These are phyloP conservation scores for Scorias spongiosa DNA, from an alignment of 2,329 filamentous ascomycete genomes.

Conservation along the genomic window DNA sequence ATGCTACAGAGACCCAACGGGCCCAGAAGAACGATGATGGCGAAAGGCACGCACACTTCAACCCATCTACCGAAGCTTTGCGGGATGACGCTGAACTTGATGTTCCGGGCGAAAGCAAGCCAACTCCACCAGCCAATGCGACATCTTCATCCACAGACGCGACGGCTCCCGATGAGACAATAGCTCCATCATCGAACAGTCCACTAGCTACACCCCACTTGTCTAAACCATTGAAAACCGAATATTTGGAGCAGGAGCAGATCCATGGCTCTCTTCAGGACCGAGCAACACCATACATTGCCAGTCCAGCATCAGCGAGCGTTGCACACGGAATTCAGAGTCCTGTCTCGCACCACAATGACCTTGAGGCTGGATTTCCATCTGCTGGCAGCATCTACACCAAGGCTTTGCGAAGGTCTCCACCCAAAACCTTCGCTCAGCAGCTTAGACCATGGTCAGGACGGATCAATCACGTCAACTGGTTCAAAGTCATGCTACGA, in stretches of 20 bases:
- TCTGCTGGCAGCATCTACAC: constrained; percentile 43
- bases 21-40: background rate
- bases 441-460: constrained; percentile 67
- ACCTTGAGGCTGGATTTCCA: background rate
- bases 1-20: background rate
- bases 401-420: constrained; percentile 48
- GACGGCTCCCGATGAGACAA: background rate
- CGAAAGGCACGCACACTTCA: background rate
- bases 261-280: background rate
- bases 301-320: background rate
- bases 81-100: background rate
- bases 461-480: constrained; percentile 60
- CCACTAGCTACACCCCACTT: background rate
- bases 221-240: background rate
- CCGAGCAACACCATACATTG: background rate
- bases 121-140: background rate
- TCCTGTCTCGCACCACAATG: constrained; percentile 1
- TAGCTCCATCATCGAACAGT: background rate
- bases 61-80: background rate
- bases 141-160: too few species aligned
- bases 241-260: background rate
- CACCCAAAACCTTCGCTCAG: constrained; percentile 55
- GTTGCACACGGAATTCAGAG: constrained; percentile 1
- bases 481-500: constrained; percentile 60
- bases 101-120: background rate